phyloP scores from a whole-genome alignment of 176 grass and related monocot genomes.

The Oryza coarctata region DNA sequence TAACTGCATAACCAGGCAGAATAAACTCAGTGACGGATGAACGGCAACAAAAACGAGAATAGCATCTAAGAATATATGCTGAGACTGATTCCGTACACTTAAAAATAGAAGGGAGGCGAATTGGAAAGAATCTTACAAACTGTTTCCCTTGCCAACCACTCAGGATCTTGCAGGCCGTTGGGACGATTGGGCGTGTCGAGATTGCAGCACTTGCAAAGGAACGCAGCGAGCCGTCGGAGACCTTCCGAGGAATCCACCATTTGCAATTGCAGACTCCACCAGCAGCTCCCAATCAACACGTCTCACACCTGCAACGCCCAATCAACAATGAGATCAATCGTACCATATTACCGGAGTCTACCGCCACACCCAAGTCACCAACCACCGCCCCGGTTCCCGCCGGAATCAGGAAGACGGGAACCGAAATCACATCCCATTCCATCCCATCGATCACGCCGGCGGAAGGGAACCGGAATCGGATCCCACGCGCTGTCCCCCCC shows the following conservation, averaged over 20 bases:
- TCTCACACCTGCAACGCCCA: constrained; percentile 42
- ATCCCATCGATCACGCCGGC: background rate
- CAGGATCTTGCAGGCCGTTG: constrained; percentile 65
- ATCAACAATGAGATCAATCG: background rate
- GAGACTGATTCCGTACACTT: background rate
- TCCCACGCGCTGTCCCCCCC: background rate
- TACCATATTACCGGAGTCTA: background rate
- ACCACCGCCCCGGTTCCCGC: background rate
- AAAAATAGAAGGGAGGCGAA: background rate
- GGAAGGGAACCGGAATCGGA: background rate
- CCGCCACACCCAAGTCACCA: background rate
- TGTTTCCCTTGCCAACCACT: constrained; percentile 72
- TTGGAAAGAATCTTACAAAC: constrained; percentile 57
- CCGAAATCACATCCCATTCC: background rate
- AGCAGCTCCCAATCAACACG: constrained; percentile 23
- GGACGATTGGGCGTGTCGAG: constrained; percentile 61
- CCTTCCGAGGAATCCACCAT: constrained; percentile 66
- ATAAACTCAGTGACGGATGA: background rate
- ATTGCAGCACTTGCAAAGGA: constrained; percentile 65
- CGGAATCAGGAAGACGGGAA: background rate
- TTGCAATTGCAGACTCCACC: constrained; percentile 28
- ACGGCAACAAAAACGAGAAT: background rate
- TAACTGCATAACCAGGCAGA: constrained; percentile 48
- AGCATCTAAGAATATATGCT: constrained; percentile 3
- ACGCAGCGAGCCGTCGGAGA: constrained; percentile 44